These are phyloP conservation scores for Erigeron canadensis DNA, from an alignment of 129 eudicot genomes.

Conservation along the genomic window DNA sequence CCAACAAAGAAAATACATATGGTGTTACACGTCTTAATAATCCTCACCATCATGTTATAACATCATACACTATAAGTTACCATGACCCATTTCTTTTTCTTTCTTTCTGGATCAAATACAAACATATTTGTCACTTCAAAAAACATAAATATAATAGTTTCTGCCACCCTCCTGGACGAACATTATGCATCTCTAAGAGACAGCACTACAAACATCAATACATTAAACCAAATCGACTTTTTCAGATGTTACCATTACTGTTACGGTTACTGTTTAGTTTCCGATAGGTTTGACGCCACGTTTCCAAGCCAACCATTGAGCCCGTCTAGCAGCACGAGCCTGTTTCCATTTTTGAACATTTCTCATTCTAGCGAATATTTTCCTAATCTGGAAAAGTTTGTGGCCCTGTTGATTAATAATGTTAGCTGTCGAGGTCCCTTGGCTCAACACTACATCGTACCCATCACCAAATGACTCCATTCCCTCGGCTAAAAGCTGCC, in stretches of 20 bases:
- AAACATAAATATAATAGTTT: not conserved
- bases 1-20: no score
- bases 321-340: conserved; percentile 61
- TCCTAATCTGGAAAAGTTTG: conserved; percentile 59
- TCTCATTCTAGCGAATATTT: conserved; percentile 68
- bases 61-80: not conserved
- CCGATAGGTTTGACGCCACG: conserved; percentile 51
- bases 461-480: conserved; percentile 78
- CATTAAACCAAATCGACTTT: not conserved
- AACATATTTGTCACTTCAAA: conserved; percentile 6
- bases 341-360: conserved; percentile 61
- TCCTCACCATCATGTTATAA: not conserved
- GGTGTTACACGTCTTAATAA: not conserved
- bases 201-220: conserved; percentile 16
- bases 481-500: conserved; percentile 80
- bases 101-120: conserved; percentile 5
- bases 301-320: conserved; percentile 52
- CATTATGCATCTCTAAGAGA: conserved; percentile 60
- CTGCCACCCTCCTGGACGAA: conserved; percentile 59
- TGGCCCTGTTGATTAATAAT: conserved; percentile 69
- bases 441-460: conserved; percentile 58
- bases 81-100: conserved; percentile 4
- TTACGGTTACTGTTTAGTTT: conserved; percentile 21
- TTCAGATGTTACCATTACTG: not conserved
- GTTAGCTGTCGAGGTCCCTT: conserved; percentile 63